These are phyloP conservation scores for Vigna nakashimae DNA, from an alignment of 306 rosid species.

Conservation along the genomic window DNA sequence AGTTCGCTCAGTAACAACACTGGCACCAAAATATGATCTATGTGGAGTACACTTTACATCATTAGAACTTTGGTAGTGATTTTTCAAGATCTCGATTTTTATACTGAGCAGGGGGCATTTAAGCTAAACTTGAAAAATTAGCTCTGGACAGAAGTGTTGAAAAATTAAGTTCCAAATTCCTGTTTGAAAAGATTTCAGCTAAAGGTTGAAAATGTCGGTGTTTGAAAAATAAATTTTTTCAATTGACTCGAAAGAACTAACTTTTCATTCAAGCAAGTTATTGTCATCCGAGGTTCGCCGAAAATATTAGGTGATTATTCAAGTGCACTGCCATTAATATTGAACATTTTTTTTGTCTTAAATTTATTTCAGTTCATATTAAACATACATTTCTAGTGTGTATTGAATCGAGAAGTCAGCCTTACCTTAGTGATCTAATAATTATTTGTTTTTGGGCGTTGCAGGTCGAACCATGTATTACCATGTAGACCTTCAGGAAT, in stretches of 20 bases:
- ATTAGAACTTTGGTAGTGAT: constrained; percentile 6
- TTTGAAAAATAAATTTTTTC: not conserved
- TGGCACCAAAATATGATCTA: not conserved
- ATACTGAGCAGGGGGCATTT: not conserved
- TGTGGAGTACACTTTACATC: constrained; percentile 34
- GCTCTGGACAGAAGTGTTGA: not conserved
- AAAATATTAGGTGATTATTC: constrained; percentile 2
- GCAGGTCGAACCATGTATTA: constrained; percentile 88
- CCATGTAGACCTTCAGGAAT: constrained; percentile 87
- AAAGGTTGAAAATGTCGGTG: not conserved
- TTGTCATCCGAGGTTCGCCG: not conserved
- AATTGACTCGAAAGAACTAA: not conserved
- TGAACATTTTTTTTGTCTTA: not conserved
- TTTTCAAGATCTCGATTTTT: constrained; percentile 1
- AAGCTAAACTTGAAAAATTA: not conserved
- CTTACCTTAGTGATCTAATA: constrained; percentile 17
- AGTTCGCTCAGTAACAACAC: not conserved
- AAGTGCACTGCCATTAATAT: not conserved
- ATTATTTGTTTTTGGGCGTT: constrained; percentile 32
- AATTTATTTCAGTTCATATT: constrained; percentile 20
- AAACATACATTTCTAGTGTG: constrained; percentile 1
- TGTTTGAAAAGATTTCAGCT: not conserved
- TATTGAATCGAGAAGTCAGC: constrained; percentile 8
- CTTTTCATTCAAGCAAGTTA: not conserved
- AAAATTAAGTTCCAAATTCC: constrained; percentile 6